Base-by-base conservation (phyloP, 1,284 basidiomycete genomes). In the Sutorius eximius region DNA sequence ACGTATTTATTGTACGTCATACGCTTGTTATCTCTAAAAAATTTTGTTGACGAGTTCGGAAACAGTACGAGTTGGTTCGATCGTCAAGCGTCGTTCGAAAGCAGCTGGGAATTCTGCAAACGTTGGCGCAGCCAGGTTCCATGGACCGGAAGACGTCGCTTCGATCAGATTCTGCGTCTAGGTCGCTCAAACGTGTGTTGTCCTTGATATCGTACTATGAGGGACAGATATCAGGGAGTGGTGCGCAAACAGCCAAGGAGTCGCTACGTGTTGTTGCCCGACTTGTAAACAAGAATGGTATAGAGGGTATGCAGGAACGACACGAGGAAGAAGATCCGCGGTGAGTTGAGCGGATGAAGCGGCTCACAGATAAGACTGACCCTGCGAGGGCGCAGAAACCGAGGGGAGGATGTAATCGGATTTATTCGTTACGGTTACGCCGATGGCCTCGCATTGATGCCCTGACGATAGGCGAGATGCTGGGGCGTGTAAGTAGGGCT, bases 41-140 rank as follows among this genome's bases (percentile, higher is more conserved):
- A n/a, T 32, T 18, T 37, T 40, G 41, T 16, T 55, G 45, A 65
- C 37, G 5, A 13, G 45, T 22, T 43, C 16, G 22, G 20, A 20
- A 2, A 45, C 44, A 87, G 85, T 87, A 88, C 56, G 85, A 88
- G 60, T 71, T 87, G 16, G 79, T 86, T 33, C 77, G 83, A 16
- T 82, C 81, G 6, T 73, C 79, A 3, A 59, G 73, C 2, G 70
- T 75, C 30, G 64, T 87, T 33, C 73, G 73, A 50, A 82, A 77
- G 51, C 81, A 85, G 59, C 58, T 67, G 32, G 57, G 61, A 2
- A 62, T 83, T 16, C 66, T 85, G 27, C 72, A 77, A 46, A 69
- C 72, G 12, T 61, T 82, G 1, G 68, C 70, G 1, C 56, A 70
- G 8, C 72, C 75, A 22, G 61, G 61, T 30, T 32, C 65, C 4